Evolutionary conservation across 2,329 filamentous ascomycete genomes (phyloP), one percentile per base, ranked within the genome.

Genomic region (Trichoderma breve): DNA sequence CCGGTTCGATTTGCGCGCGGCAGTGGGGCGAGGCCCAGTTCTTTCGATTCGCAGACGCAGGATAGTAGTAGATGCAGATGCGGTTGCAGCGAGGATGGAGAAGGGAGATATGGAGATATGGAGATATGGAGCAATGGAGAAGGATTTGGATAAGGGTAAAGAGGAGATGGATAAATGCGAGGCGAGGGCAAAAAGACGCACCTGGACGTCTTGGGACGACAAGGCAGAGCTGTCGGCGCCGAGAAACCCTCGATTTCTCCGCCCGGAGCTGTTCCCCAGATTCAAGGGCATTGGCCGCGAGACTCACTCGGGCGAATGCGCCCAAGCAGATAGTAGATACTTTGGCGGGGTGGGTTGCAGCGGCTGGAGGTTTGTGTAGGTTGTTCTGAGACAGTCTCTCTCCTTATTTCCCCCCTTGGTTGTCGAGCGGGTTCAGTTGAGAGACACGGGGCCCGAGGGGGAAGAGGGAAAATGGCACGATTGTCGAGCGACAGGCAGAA

Each of bases 161-260:
- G 34, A 43, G 18, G 43, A 32, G 39, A 32, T 26, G 34, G 39
- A n/a, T 47, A 43, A 67, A 28, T 28, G 36, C 28, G 14, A 36
- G 6, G 3, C n/a, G 34, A 36, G 34, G 32, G 14, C 34, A 36
- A 30, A 28, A 18, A 21, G 15, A n/a, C 82, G 75, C 79, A 84
- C 85, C 81, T 86, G 85, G 55, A 80, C 79, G 79, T 87, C 85
- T 74, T 84, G 82, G 4, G 83, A 76, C n/a, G 84, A 76, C 53
- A 87, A 78, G n/a, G 84, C 85, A 73, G 84, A 86, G 78, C 84
- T 86, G 76, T 87, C 84, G 51, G 81, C 80, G 73, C 85, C 86
- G 60, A 87, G 79, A 73, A 86, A 87, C 53, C 86, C 86, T 72
- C 85, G 84, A 73, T 87, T 87, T 62, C 79, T 80, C 72, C 77